Evolutionary conservation across 78 protist genomes (phyloP).

Genomic region (Dictyostelium intermedium): DNA sequence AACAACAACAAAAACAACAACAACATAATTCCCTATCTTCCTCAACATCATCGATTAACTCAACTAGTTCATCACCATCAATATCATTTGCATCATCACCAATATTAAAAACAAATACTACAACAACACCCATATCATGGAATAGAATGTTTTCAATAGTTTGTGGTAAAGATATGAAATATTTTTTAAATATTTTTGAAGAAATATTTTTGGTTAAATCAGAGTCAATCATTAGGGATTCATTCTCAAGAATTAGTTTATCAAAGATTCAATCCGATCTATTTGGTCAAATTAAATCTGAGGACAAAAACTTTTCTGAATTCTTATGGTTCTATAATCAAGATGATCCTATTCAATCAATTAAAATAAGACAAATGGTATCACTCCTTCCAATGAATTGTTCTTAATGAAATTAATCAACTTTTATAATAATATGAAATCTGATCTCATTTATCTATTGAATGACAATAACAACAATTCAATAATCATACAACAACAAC

Average conservation of each 20-base stretch:
- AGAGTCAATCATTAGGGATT: neutral
- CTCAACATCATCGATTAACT: neutral
- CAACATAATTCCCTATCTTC: neutral
- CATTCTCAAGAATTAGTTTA: conserved; percentile 24
- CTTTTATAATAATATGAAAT: neutral
- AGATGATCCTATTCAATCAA: conserved; percentile 60
- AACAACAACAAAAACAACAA: neutral
- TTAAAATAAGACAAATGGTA: conserved; percentile 67
- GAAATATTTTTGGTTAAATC: conserved; percentile 20
- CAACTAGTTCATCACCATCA: no score
- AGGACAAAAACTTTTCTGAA: conserved; percentile 39
- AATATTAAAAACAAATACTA: neutral
- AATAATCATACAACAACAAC: neutral
- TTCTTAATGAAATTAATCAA: conserved; percentile 1
- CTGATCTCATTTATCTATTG: conserved; percentile 30
- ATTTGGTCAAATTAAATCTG: neutral
- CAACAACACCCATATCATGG: neutral
- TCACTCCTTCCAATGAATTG: conserved; percentile 28
- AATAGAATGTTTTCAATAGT: neutral
- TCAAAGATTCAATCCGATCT: neutral
- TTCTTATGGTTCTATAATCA: conserved; percentile 45
- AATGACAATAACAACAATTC: neutral
- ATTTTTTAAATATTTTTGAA: conserved; percentile 21
- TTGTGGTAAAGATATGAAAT: neutral
- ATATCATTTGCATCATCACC: neutral